Conservation (phyloP, 805 yeast genomes). For the Brettanomyces sp. region DNA sequence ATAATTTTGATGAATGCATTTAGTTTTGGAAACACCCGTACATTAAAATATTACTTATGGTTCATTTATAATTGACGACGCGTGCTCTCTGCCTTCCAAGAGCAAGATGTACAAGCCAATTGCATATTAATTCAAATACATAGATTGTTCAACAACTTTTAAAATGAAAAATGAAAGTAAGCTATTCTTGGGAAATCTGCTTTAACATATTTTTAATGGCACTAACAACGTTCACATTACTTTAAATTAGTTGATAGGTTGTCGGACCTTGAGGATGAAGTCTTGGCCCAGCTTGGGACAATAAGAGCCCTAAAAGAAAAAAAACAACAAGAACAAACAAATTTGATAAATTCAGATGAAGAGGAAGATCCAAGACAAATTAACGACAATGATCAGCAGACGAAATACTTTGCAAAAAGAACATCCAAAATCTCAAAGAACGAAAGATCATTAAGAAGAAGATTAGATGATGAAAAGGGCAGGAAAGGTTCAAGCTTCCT, state of each 20-base stretch:
- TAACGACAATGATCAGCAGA: conserved; percentile 6
- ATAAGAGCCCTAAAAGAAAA: conserved; percentile 13
- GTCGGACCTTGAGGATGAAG: conserved; percentile 17
- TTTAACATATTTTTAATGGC: too few relatives aligned
- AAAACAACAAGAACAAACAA: conserved; percentile 9
- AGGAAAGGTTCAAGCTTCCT: background rate
- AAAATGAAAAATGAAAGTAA: conserved; percentile 5
- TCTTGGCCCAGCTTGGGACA: conserved; percentile 13
- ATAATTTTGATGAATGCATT: too few relatives aligned
- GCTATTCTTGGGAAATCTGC: background rate
- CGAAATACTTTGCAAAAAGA: conserved; percentile 9
- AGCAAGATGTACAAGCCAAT: too few relatives aligned
- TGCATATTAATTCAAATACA: too few relatives aligned
- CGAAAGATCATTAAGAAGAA: conserved; percentile 7
- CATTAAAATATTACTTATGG: background rate
- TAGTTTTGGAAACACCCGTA: background rate
- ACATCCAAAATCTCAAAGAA: conserved; percentile 1
- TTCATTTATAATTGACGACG: background rate
- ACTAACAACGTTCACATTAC: too few relatives aligned
- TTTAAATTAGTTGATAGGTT: conserved; percentile 4
- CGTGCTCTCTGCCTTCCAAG: background rate
- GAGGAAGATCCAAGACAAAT: conserved; percentile 19
- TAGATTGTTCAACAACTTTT: background rate
- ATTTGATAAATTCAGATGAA: conserved; percentile 18
- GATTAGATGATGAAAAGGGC: background rate